These are phyloP conservation scores for Nicotiana undulata DNA, from an alignment of 257 asterid species.

Conservation along the genomic window DNA sequence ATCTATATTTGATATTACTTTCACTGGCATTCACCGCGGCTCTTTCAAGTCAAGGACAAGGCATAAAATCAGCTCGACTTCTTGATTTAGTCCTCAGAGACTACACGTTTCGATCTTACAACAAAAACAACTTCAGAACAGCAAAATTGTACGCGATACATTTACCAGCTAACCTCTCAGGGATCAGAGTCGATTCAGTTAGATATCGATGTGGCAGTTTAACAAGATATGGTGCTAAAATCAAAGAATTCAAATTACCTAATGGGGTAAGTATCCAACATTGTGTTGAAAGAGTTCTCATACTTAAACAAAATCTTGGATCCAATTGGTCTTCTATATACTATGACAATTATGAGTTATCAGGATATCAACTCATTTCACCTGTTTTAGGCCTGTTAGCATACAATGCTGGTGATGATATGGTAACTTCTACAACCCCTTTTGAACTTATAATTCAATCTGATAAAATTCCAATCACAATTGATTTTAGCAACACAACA, in stretches of 20 bases:
- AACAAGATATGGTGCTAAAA: conserved; percentile 54
- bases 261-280: conserved; percentile 40
- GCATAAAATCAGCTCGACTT: conserved; percentile 55
- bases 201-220: conserved; percentile 82
- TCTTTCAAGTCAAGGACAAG: conserved; percentile 24
- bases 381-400: conserved; percentile 64
- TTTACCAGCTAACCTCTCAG: conserved; percentile 64
- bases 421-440: conserved; percentile 10
- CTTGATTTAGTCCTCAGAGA: conserved; percentile 66
- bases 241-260: conserved; percentile 44
- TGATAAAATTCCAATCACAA: conserved; percentile 36
- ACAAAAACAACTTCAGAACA: conserved; percentile 33
- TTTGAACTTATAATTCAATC: conserved; percentile 41
- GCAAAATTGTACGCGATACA: conserved; percentile 41
- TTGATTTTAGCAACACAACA: conserved; percentile 40
- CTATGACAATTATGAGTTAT: conserved; percentile 44
- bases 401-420: conserved; percentile 32
- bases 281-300: conserved; percentile 48
- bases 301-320: conserved; percentile 51
- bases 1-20: conserved; percentile 26
- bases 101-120: conserved; percentile 52
- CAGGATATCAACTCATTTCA: conserved; percentile 63
- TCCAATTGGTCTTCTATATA: conserved; percentile 66
- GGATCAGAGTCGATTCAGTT: conserved; percentile 41
- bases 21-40: conserved; percentile 21